Evolutionary conservation across 306 rosid species (phyloP).

Genomic region (Vicia sativa): DNA sequence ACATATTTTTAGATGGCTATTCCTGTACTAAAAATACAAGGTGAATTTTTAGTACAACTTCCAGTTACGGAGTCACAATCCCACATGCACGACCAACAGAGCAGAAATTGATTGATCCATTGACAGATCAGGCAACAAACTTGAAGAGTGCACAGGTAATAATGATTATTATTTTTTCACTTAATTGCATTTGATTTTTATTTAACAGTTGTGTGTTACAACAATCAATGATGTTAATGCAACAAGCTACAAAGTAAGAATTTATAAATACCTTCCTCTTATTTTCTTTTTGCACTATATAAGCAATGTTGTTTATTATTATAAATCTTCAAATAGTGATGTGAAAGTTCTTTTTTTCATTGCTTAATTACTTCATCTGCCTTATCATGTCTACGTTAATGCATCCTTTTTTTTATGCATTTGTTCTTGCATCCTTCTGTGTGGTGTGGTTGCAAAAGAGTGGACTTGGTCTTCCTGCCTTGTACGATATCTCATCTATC

Average conservation of each 20-base stretch:
- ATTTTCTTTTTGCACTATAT: not conserved
- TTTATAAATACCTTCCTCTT: not conserved
- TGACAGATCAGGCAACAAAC: not conserved
- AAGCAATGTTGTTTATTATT: not conserved
- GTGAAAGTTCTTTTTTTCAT: not conserved
- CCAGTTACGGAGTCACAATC: not conserved
- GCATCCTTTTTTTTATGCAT: not conserved
- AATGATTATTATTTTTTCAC: not conserved
- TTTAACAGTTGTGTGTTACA: not conserved
- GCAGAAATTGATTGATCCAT: not conserved
- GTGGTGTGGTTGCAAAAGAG: not conserved
- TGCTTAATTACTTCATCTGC: not conserved
- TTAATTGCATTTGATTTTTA: not conserved
- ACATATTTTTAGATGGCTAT: constrained; percentile 17
- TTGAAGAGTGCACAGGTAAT: not conserved
- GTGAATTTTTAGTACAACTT: not conserved
- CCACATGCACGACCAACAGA: not conserved
- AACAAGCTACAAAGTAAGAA: not conserved
- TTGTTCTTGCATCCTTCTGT: not conserved
- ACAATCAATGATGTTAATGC: not conserved
- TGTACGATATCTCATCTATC: not conserved
- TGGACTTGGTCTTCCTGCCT: not conserved
- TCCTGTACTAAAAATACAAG: not conserved
- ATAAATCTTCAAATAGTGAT: not conserved
- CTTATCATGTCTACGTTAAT: not conserved